phyloP scores from a whole-genome alignment of 768 basidiomycete genomes.

The Lactarius sp. region DNA sequence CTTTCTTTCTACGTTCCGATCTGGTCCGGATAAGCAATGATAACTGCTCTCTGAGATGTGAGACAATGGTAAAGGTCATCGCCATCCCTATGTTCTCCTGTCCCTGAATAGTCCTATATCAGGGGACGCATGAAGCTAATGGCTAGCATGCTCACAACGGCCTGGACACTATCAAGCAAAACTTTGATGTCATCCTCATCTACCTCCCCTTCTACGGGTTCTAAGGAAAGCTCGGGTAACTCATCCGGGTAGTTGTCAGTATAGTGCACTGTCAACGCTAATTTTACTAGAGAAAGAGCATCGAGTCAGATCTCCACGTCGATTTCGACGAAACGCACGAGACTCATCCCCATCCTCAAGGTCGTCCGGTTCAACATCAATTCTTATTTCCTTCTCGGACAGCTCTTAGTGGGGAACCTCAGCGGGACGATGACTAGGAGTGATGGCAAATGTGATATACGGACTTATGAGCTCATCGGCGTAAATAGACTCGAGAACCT shows the following conservation, averaged over 20 bases:
- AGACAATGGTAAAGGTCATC: constrained; percentile 94
- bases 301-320: not conserved
- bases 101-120: constrained; percentile 42
- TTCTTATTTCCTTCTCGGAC: constrained; percentile 75
- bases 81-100: constrained; percentile 91
- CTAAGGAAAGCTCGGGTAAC: constrained; percentile 67
- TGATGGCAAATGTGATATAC: constrained; percentile 37
- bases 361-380: constrained; percentile 86
- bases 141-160: constrained; percentile 43
- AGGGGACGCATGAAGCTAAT: not conserved
- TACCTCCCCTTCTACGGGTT: constrained; percentile 55
- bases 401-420: constrained; percentile 63
- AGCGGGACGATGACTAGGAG: constrained; percentile 33
- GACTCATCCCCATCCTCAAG: constrained; percentile 55
- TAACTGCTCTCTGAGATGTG: constrained; percentile 76
- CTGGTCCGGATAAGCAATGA: constrained; percentile 57
- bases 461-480: constrained; percentile 88
- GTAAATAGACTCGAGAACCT: constrained; percentile 96
- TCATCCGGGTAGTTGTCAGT: constrained; percentile 79
- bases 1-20: constrained; percentile 49
- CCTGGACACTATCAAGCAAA: constrained; percentile 53
- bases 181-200: constrained; percentile 51
- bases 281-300: constrained; percentile 49
- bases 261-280: constrained; percentile 72
- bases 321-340: constrained; percentile 37